These are phyloP conservation scores for Colletotrichum scovillei DNA, from an alignment of 2,329 filamentous ascomycete species.

Conservation along the genomic window DNA sequence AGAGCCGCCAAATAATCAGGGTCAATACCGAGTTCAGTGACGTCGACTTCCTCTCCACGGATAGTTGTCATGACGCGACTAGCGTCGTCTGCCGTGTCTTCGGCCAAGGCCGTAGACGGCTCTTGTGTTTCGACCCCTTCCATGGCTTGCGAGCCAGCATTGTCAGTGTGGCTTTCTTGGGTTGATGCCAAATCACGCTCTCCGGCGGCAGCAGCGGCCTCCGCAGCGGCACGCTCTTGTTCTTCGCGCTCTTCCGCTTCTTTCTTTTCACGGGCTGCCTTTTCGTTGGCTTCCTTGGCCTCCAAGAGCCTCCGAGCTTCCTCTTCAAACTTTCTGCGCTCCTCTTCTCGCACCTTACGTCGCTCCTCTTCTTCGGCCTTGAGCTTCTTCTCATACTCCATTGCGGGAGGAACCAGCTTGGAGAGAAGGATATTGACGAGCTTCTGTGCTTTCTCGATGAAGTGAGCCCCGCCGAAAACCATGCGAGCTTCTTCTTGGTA, in stretches of 20 bases:
- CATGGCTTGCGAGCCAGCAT: conserved; percentile 69
- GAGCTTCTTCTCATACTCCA: conserved; percentile 80
- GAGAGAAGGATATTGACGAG: conserved; percentile 77
- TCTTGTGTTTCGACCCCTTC: conserved; percentile 77
- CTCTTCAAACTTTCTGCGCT: conserved; percentile 71
- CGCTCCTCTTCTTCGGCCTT: conserved; percentile 69
- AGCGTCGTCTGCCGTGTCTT: conserved; percentile 44
- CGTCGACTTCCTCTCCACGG: conserved; percentile 87
- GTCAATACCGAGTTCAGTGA: conserved; percentile 94
- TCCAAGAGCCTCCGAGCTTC: conserved; percentile 75
- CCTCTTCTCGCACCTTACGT: conserved; percentile 63
- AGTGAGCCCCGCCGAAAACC: conserved; percentile 76
- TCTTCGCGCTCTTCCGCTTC: conserved; percentile 78
- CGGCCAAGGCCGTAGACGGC: conserved; percentile 45
- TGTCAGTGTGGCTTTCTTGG: conserved; percentile 37
- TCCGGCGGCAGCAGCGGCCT: conserved; percentile 57
- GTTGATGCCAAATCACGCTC: conserved; percentile 46
- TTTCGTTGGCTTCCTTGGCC: conserved; percentile 78
- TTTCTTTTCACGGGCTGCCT: conserved; percentile 72
- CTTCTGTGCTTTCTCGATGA: conserved; percentile 74
- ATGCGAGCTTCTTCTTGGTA: conserved; percentile 93
- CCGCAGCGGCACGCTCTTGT: conserved; percentile 68
- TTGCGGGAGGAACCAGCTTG: conserved; percentile 83
- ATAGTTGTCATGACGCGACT: conserved; percentile 83
- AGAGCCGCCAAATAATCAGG: conserved; percentile 94